Conservation (phyloP, 306 rosid genomes). For the Chamaecrista fasciculata region DNA sequence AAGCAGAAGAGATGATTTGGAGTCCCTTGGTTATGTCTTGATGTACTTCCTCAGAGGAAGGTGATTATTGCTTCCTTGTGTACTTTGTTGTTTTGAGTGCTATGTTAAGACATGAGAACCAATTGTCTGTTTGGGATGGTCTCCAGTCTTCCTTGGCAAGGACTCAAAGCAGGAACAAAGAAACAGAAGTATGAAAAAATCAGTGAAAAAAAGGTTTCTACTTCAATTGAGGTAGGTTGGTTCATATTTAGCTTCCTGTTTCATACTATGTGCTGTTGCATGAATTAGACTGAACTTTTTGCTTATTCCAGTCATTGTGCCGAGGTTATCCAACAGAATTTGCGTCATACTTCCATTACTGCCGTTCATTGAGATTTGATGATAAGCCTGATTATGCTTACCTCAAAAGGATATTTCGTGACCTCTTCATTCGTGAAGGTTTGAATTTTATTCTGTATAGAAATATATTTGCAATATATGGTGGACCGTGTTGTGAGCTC, state of each 20-base stretch:
- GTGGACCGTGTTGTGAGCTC: background rate
- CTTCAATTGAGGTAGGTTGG: conserved; percentile 77
- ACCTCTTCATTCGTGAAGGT: conserved; percentile 97
- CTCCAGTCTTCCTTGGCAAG: conserved; percentile 97
- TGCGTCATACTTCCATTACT: conserved; percentile 95
- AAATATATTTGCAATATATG: background rate
- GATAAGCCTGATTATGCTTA: conserved; percentile 96
- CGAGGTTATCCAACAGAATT: conserved; percentile 97
- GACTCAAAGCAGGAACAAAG: conserved; percentile 95
- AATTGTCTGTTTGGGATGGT: conserved; percentile 30
- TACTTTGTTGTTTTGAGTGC: conserved; percentile 20
- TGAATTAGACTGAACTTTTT: conserved; percentile 28
- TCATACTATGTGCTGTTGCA: conserved; percentile 2
- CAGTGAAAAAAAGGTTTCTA: conserved; percentile 90
- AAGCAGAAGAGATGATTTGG: conserved; percentile 97
- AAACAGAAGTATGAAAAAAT: conserved; percentile 91
- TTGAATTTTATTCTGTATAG: conserved; percentile 18
- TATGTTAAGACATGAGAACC: background rate
- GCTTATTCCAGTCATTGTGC: conserved; percentile 74
- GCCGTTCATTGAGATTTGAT: conserved; percentile 91
- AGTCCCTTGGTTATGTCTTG: conserved; percentile 94
- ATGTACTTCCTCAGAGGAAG: conserved; percentile 95
- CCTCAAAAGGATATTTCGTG: conserved; percentile 93
- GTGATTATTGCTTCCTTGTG: conserved; percentile 49
- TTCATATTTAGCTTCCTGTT: background rate